These are phyloP conservation scores for Plantago lanceolata DNA, from an alignment of 305 asterid genomes.

Conservation along the genomic window DNA sequence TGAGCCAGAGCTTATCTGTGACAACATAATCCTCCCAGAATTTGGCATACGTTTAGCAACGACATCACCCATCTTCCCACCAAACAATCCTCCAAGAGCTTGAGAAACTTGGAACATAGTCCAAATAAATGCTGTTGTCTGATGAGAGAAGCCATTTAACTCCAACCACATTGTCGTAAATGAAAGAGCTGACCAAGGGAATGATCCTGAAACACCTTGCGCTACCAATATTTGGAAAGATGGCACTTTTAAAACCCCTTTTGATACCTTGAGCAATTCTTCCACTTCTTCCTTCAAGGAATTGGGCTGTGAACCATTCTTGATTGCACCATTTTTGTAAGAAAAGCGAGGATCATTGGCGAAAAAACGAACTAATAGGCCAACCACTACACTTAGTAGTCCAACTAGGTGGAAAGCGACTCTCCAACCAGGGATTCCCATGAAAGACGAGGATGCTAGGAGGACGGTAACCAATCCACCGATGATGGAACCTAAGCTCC, in stretches of 20 bases:
- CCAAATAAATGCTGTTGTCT: slow-evolving; percentile 54
- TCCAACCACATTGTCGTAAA: slow-evolving; percentile 88
- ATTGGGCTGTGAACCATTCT: slow-evolving; percentile 31
- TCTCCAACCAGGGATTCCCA: slow-evolving; percentile 89
- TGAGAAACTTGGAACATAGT: slow-evolving; percentile 52
- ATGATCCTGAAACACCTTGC: slow-evolving; percentile 74
- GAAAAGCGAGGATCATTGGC: slow-evolving; percentile 61
- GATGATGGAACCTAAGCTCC: slow-evolving; percentile 55
- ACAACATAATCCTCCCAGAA: slow-evolving; percentile 62
- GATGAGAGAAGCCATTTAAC: slow-evolving; percentile 79
- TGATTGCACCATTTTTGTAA: slow-evolving; percentile 31
- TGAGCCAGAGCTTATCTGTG: slow-evolving; percentile 79
- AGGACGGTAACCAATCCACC: slow-evolving; percentile 66
- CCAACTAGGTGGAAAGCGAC: slow-evolving; percentile 72
- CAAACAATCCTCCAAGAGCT: slow-evolving; percentile 63
- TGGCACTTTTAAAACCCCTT: slow-evolving; percentile 52
- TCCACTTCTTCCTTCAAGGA: slow-evolving; percentile 45
- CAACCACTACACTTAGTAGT: slow-evolving; percentile 53
- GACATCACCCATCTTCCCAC: slow-evolving; percentile 73
- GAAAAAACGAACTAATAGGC: slow-evolving; percentile 47
- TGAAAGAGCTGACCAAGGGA: slow-evolving; percentile 76
- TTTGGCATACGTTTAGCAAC: slow-evolving; percentile 58
- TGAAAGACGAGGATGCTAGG: slow-evolving; percentile 49
- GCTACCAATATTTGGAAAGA: slow-evolving; percentile 66
- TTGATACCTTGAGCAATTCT: slow-evolving; percentile 57